Conservation (phyloP, 2,329 filamentous ascomycete species). For the Cladophialophora exuberans region DNA sequence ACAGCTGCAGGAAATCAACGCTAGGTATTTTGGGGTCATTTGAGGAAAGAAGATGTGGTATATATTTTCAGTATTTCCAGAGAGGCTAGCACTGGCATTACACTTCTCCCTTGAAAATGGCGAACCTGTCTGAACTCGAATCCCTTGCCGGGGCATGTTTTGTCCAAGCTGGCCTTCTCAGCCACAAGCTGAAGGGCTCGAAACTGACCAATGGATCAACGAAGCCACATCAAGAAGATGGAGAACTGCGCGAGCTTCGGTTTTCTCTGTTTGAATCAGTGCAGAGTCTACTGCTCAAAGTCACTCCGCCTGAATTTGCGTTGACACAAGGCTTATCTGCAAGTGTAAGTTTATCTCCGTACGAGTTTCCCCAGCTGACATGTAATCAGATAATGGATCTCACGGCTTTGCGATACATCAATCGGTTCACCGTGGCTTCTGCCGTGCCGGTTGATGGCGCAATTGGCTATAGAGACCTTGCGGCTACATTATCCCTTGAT, state of each 20-base stretch:
- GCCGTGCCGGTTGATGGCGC: not conserved
- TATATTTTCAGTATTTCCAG: not conserved
- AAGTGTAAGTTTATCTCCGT: constrained; percentile 5
- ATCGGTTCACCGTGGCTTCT: not conserved
- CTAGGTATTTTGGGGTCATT: too few relatives aligned
- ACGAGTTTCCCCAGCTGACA: not conserved
- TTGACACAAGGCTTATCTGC: constrained; percentile 19
- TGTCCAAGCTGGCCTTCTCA: constrained; percentile 16
- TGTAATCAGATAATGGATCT: constrained; percentile 4
- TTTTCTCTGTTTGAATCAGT: constrained; percentile 15
- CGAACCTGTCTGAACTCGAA: constrained; percentile 9
- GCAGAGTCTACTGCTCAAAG: constrained; percentile 10
- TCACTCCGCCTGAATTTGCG: constrained; percentile 16
- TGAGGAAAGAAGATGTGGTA: not conserved
- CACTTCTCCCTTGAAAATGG: not conserved
- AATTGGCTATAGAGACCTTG: not conserved
- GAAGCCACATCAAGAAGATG: not conserved
- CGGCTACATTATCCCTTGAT: not conserved
- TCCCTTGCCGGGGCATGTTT: constrained; percentile 14
- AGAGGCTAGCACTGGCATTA: not conserved
- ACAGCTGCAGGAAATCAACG: too few relatives aligned
- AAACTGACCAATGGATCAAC: not conserved
- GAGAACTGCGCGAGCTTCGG: constrained; percentile 4
- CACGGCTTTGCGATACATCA: constrained; percentile 1
- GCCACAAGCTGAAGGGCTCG: not conserved